phyloP scores from a whole-genome alignment of 768 basidiomycete species.

The Mycena kentingensis region DNA sequence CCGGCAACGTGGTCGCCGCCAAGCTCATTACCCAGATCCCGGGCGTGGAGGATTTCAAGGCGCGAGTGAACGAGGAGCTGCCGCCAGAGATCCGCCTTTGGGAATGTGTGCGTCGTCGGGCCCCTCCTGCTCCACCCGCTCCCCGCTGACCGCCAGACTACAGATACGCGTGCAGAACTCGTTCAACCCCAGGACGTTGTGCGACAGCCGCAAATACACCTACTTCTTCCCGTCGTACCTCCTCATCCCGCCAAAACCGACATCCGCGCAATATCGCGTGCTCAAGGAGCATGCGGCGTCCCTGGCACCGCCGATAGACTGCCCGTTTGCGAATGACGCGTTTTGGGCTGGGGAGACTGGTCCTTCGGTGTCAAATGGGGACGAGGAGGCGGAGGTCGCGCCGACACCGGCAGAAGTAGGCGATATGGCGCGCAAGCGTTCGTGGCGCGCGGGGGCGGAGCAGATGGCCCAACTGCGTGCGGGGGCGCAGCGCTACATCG shows the following conservation, averaged over 20 bases:
- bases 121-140: not conserved
- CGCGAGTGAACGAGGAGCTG: conserved; percentile 81
- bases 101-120: conserved; percentile 64
- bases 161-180: conserved; percentile 76
- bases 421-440: conserved; percentile 66
- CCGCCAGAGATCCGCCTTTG: conserved; percentile 93
- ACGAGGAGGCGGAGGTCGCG: conserved; percentile 16
- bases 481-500: conserved; percentile 68
- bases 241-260: conserved; percentile 86
- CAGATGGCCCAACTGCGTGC: conserved; percentile 59
- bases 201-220: conserved; percentile 96
- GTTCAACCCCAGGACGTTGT: conserved; percentile 83
- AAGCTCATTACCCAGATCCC: conserved; percentile 85
- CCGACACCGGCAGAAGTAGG: conserved; percentile 49
- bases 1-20: conserved; percentile 89
- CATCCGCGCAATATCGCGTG: conserved; percentile 56
- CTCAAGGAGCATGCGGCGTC: conserved; percentile 38
- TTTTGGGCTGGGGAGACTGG: conserved; percentile 59
- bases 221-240: conserved; percentile 96
- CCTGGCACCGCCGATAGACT: conserved; percentile 26
- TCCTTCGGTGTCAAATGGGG: not conserved
- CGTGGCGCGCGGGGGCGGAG: conserved; percentile 63
- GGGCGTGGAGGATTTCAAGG: conserved; percentile 67
- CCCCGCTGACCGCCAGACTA: conserved; percentile 1
- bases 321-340: conserved; percentile 37